These are phyloP conservation scores for Aspergillus sparsus DNA, from an alignment of 495 filamentous ascomycete genomes.

Conservation along the genomic window DNA sequence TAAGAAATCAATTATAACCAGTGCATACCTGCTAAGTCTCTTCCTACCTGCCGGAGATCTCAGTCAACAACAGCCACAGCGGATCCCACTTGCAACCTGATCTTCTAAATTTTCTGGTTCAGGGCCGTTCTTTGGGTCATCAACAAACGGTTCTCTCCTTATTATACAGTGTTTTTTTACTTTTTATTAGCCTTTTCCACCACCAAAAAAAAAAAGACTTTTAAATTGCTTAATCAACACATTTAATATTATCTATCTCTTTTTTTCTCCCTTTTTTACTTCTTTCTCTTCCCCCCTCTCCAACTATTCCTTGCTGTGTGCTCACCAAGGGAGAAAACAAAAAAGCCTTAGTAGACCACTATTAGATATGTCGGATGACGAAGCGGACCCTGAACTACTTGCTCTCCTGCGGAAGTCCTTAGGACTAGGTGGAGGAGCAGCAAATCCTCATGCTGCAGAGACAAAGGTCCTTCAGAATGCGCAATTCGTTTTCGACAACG, in stretches of 20 bases:
- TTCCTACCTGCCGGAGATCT: not conserved
- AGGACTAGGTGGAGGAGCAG: constrained; percentile 54
- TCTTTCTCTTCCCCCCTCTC: not conserved
- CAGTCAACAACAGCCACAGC: not conserved
- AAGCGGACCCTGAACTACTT: constrained; percentile 83
- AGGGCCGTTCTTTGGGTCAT: constrained; percentile 22
- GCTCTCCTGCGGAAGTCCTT: constrained; percentile 83
- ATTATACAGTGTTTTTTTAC: constrained; percentile 6
- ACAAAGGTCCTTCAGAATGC: constrained; percentile 82
- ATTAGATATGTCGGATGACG: constrained; percentile 76
- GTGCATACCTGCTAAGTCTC: no score
- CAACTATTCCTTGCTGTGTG: not conserved
- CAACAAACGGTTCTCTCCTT: constrained; percentile 17
- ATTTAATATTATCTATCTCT: not conserved
- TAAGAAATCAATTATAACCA: no score
- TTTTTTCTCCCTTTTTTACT: constrained; percentile 12
- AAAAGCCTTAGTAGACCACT: not conserved
- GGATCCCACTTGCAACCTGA: constrained; percentile 6
- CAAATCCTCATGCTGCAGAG: constrained; percentile 56
- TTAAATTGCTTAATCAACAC: constrained; percentile 6
- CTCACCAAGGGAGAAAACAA: not conserved
- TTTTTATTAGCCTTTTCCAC: constrained; percentile 4
- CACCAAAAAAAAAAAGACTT: not conserved
- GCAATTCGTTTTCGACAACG: constrained; percentile 86
- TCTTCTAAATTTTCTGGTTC: constrained; percentile 2